Base-by-base conservation (phyloP, 2,329 filamentous ascomycete species). In the Lachnellula willkommii region DNA sequence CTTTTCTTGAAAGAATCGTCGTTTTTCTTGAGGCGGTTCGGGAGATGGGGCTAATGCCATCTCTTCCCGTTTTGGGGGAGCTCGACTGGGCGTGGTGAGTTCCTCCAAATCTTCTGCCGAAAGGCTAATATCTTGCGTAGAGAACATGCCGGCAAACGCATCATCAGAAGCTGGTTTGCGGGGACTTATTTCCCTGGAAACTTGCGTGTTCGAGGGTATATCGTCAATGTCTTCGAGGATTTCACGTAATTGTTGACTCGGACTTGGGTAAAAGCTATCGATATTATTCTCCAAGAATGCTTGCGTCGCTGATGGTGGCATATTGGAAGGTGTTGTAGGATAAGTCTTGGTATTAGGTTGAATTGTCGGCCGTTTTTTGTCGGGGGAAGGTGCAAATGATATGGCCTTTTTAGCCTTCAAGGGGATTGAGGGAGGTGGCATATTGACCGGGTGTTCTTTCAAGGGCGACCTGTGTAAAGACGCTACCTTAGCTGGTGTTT, bases 221-320 rank as follows among this genome's bases (percentile, higher is more conserved):
- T 58, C 61, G 35, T 65, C 58, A 59, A 62, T 42, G 46, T 77
- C 73, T 35, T 77, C 75, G 2, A 72, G 65, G 3, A 84, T 68
- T 64, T 84, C 81, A 17, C 75, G 72, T 6, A 74, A 72, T 64
- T 82, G 77, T 62, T 85, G 81, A 0, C 79, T 81, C 0, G 78
- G 73, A n/a, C 75, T 78, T 0, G 79, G 79, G 46, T 82, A 79
- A 58, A 82, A 75, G 53, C 81, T 79, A 40, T 81, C 79, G 7
- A 79, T 63, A 56, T 80, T 73, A 42, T 66, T 63, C 32, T 74
- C 68, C 8, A 82, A 69, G n/a, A 83, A 81, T 8, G 75, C 70
- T 57, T 82, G 80, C 0, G 80, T 83, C 60, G 77, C 79, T 28
- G 69, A 67, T 6, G 73, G 72, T 17, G 62, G 69, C 1, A 61